Evolutionary conservation across 371 early-diverging fungal genomes (phyloP), one percentile per base, ranked within the genome.

Genomic region (Parasitella parasitica): DNA sequence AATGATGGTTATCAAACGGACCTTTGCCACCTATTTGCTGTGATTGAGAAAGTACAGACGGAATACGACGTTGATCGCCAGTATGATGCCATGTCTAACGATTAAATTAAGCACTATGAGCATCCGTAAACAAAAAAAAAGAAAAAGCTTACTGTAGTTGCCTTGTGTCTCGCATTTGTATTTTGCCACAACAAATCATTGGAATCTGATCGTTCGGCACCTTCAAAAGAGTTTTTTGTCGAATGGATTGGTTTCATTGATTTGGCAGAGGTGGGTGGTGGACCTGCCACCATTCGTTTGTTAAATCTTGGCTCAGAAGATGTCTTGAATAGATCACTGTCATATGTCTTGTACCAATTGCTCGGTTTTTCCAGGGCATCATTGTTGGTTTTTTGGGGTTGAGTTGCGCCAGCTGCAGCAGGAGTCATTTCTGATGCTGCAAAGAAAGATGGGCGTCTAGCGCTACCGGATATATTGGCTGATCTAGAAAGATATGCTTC

Each of bases 311-410:
- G 76, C 38, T 77, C 78, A 2, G 51, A 52, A 0, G 72, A 59
- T 26, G 66, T 68, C 36, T 77, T 80, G 53, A 88, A 86, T 2
- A 88, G 54, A 11, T 67, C 57, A 24, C 75, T 70, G 58, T 88
- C 89, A 58, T 89, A 87, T 22, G 65, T 69, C 16, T 82, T 87
- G 72, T 81, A 84, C 30, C 74, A 70, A 32, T 66, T 58, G 0
- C 71, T 20, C 12, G 64, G 27, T 35, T 37, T 59, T 28, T 69
- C 66, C 6, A 3, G 6, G n/a, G 37, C 16, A 12, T 16, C 24
- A 28, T 11, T n/a, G n/a, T n/a, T 34, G 11, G 6, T 20, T 50
- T 60, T 61, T 38, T 12, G 24, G 2, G 37, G 39, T 3, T 48
- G 56, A n/a, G 28, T 13, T 27, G 61, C 52, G 7, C 6, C 34